A percentile compares a stretch with the other conserved stretches of the same genome.
Evolutionary conservation across 805 yeast species (phyloP).

Genomic region (Saccharomycopsis microspora): DNA sequence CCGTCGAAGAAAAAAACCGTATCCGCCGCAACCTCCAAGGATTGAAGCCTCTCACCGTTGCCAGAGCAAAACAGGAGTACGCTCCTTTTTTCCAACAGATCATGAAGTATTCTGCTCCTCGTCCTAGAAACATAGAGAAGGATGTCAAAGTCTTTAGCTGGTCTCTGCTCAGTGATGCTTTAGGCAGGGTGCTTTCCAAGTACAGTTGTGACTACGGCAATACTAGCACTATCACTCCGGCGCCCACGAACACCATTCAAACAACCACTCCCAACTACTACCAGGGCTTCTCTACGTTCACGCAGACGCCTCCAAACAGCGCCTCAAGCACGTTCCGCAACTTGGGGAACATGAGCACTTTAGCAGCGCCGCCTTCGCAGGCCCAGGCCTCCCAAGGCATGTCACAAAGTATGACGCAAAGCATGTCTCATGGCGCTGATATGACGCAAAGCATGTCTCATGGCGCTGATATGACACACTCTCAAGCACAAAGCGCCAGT

Average conservation of each 20-base stretch:
- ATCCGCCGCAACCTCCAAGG: slow-evolving; percentile 57
- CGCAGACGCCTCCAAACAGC: not conserved
- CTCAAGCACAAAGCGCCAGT: no score
- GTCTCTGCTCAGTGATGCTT: slow-evolving; percentile 39
- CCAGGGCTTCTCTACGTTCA: not conserved
- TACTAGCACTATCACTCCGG: no score
- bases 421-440: no score
- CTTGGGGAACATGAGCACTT: no score
- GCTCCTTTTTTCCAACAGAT: slow-evolving; percentile 31
- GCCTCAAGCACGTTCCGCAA: not conserved
- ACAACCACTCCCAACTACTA: not conserved
- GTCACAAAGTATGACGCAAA: no score
- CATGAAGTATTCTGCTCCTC: slow-evolving; percentile 51
- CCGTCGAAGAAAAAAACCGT: slow-evolving; percentile 60
- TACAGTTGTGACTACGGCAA: slow-evolving; percentile 22
- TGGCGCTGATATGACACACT: no score
- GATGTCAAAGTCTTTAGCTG: slow-evolving; percentile 58
- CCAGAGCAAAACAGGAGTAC: not conserved
- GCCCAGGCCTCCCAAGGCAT: no score
- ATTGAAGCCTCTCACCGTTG: slow-evolving; percentile 33
- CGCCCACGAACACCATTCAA: not conserved
- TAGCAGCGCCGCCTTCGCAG: no score
- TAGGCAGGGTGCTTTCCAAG: slow-evolving; percentile 47
- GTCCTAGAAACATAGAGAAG: slow-evolving; percentile 60
- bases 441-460: no score